Base-by-base conservation (phyloP, 1,139 yeast genomes). In the Trichomonascaceae sp. region DNA sequence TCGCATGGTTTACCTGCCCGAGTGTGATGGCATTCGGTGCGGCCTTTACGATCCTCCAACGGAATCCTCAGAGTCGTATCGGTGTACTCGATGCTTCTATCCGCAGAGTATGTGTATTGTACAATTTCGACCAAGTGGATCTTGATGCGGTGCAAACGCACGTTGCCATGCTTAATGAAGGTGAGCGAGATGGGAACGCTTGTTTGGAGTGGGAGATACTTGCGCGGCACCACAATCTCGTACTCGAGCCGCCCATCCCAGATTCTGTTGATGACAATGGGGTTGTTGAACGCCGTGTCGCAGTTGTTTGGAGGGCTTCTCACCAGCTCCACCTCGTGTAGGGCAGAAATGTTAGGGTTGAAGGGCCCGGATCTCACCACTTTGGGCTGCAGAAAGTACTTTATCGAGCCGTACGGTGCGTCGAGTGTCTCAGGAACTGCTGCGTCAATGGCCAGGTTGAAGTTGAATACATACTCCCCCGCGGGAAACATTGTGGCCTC, bases 231-330 rank as follows among this genome's bases (percentile, higher is more conserved):
- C 0, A 84, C 71, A 22, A 85, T 69, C 44, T 80, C 81, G 54
- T 85, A 85, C 39, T 76, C 79, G 29, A 85, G 60, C 0, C 89
- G 57, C 42, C 80, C 76, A 45, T 77, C 79, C 95, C 95, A 85
- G 3, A 76, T 67, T 38, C 89, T 68, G 47, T 80, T 79, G 20
- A 85, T 82, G 51, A 76, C 79, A 18, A 85, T 72, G 0, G 95
- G 93, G 48, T 79, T 81, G 51, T 80, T 79, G 5, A 81, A 71
- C 0, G 84, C 71, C 26, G 74, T 64, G 20, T 52, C 53, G 1
- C 85, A 82, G 44, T 69, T 68, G n/a, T 75, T 69, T 1, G 94
- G 94, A 1, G 95, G 94, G 0, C 81, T 71, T 41, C 94, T 64
- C 4, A 82, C 74, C 48, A 74, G 68, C 29, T 49, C 48, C 27